Evolutionary conservation across 2,329 filamentous ascomycete species (phyloP), one percentile per base, ranked within the genome.

Genomic region (Talaromyces marneffei): DNA sequence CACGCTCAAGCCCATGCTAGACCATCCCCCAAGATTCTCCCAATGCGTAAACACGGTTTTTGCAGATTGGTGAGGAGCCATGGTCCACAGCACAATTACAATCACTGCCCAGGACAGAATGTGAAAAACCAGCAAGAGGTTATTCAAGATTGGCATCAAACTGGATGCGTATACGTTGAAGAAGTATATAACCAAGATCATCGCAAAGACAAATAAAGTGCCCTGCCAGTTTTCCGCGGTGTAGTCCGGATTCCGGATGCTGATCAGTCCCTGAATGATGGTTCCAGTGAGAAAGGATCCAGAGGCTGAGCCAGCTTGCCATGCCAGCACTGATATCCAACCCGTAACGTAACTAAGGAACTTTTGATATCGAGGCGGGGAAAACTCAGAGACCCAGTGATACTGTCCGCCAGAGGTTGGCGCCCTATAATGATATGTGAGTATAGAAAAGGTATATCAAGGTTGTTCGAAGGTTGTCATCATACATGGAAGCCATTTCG

Each of bases 391-490:
- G 1, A 84, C 81, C 82, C 82, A 85, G 65, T 84, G 81, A 63
- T 85, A 85, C 65, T 85, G 83, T 1, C 83, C 83, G 23, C 83
- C 83, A 6, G 79, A 78, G 0, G 82, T 85, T 0, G 83, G 83
- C 2, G 82, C 82, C 75, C 74, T 78, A 52, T 48, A 16, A 31
- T 35, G n/a, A n/a, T 10, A n/a, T 10, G 23, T 56, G 16, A 56
- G 35, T 20, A 56, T 4, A 42, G 20, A 29, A 7, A 25, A 18
- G 6, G 16, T 16, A 25, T 23, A 31, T 4, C 4, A 23, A 37
- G 16, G 31, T 27, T 4, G 14, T 55, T 39, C 5, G 7, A 23
- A n/a, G 23, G 20, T 44, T n/a, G 10, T 53, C 20, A 18, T 25
- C 50, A n/a, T 48, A 57, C 55, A 60, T 60, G 14, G 57, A 60